Percentiles rank a stretch among this genome's conserved stretches.
phyloP scores from a whole-genome alignment of 805 yeast genomes.

The Candida coleopterorum region DNA sequence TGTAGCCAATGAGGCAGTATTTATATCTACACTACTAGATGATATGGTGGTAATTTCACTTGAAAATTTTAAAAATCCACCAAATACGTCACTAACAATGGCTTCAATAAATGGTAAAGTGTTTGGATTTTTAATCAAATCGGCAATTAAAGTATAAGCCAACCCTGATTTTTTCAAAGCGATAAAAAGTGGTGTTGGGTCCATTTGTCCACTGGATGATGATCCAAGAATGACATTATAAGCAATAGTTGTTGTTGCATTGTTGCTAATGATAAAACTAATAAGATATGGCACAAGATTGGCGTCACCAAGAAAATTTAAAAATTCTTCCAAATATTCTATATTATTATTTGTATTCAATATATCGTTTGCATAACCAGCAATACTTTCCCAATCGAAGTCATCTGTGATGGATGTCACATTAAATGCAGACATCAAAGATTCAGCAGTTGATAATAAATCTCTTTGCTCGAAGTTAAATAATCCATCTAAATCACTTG shows the following conservation, averaged over 20 bases:
- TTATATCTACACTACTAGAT: neutral
- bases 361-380: constrained; percentile 24
- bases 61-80: constrained; percentile 6
- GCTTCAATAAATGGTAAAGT: constrained; percentile 21
- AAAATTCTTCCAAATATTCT: constrained; percentile 19
- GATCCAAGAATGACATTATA: constrained; percentile 14
- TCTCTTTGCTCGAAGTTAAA: constrained; percentile 12
- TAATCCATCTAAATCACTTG: constrained; percentile 7
- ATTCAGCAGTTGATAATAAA: constrained; percentile 16
- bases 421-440: constrained; percentile 10
- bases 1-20: constrained; percentile 2
- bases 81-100: constrained; percentile 15
- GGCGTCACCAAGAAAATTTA: constrained; percentile 19
- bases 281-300: constrained; percentile 22
- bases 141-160: constrained; percentile 22
- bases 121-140: constrained; percentile 16
- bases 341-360: constrained; percentile 17
- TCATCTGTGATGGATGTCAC: constrained; percentile 8
- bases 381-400: constrained; percentile 20
- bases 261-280: constrained; percentile 19
- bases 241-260: constrained; percentile 17
- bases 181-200: constrained; percentile 22
- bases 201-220: constrained; percentile 13
- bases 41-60: constrained; percentile 5
- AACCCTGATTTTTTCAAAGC: constrained; percentile 28